Evolutionary conservation across 805 yeast genomes (phyloP).

Genomic region (Teunomyces atbi): DNA sequence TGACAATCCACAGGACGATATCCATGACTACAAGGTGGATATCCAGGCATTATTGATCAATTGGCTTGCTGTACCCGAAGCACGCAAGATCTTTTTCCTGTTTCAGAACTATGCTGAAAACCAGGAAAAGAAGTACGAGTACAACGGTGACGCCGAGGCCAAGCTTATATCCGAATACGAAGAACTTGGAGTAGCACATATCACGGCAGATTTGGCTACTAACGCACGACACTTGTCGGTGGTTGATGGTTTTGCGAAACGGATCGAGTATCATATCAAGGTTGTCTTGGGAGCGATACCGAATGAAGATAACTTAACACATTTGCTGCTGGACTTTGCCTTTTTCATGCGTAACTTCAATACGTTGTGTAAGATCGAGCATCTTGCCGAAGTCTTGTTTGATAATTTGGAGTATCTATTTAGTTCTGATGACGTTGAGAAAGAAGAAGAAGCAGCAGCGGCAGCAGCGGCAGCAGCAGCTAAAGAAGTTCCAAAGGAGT

Average conservation of each 20-base stretch:
- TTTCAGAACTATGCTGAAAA: slow-evolving; percentile 16
- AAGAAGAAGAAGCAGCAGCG: slow-evolving; percentile 11
- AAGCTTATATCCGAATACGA: slow-evolving; percentile 12
- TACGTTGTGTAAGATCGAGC: slow-evolving; percentile 29
- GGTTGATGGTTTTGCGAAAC: slow-evolving; percentile 10
- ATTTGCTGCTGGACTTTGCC: slow-evolving; percentile 19
- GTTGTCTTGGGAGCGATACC: background rate
- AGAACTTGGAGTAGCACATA: slow-evolving; percentile 14
- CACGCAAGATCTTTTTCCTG: slow-evolving; percentile 54
- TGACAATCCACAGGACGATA: slow-evolving; percentile 23
- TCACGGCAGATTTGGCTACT: slow-evolving; percentile 16
- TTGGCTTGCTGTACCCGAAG: slow-evolving; percentile 69
- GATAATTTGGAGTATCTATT: slow-evolving; percentile 21
- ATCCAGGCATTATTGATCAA: slow-evolving; percentile 58
- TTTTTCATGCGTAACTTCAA: slow-evolving; percentile 30
- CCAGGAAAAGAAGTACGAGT: slow-evolving; percentile 4
- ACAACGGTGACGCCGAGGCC: background rate
- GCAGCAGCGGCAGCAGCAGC: slow-evolving; percentile 4
- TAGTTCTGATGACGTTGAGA: background rate
- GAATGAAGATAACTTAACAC: slow-evolving; percentile 1
- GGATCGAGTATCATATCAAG: slow-evolving; percentile 16
- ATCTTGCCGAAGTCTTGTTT: slow-evolving; percentile 26
- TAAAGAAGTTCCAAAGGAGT: slow-evolving; percentile 6
- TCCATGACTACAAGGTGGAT: slow-evolving; percentile 56
- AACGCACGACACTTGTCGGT: slow-evolving; percentile 12